Percentiles rank a stretch among this genome's conserved stretches.
Evolutionary conservation across 768 basidiomycete genomes (phyloP).

Genomic region (Strobilomyces confusus): DNA sequence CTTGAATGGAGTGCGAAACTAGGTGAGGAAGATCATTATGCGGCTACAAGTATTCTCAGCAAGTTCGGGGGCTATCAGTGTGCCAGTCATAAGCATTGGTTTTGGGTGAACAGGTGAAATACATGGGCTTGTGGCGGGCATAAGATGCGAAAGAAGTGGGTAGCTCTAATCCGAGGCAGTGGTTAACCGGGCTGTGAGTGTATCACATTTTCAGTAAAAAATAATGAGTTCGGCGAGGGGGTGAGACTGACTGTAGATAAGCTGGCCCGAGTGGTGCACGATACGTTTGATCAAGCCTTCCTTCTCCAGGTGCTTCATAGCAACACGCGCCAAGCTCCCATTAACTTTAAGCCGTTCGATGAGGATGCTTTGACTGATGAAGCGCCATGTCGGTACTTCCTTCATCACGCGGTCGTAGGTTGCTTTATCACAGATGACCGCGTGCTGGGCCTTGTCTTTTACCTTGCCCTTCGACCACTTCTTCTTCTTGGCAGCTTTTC

Average conservation of each 20-base stretch:
- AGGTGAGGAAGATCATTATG: background rate
- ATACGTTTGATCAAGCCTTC: slow-evolving; percentile 94
- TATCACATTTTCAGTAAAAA: slow-evolving; percentile 5
- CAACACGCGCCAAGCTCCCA: slow-evolving; percentile 87
- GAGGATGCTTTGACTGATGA: slow-evolving; percentile 97
- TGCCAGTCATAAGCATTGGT: slow-evolving; percentile 27
- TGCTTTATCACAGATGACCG: slow-evolving; percentile 90
- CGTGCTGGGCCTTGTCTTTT: slow-evolving; percentile 99
- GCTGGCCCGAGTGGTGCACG: slow-evolving; percentile 91
- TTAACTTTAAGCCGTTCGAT: slow-evolving; percentile 98
- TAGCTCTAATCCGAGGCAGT: slow-evolving; percentile 37
- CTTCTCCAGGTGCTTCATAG: slow-evolving; percentile 89
- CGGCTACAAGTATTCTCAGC: background rate
- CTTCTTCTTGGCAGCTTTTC: slow-evolving; percentile 98
- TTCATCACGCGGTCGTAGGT: slow-evolving; percentile 93
- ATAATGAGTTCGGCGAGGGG: background rate
- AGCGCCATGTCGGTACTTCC: slow-evolving; percentile 98
- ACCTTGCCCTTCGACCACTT: slow-evolving; percentile 99
- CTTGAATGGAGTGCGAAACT: too few species aligned
- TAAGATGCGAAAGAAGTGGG: slow-evolving; percentile 18
- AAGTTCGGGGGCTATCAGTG: background rate
- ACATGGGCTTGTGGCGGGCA: slow-evolving; percentile 34
- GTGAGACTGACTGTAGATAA: slow-evolving; percentile 84
- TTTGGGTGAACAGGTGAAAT: slow-evolving; percentile 30
- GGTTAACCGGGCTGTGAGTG: slow-evolving; percentile 40